Conservation (phyloP, 1,284 basidiomycete species). For the Tilletia indica region DNA sequence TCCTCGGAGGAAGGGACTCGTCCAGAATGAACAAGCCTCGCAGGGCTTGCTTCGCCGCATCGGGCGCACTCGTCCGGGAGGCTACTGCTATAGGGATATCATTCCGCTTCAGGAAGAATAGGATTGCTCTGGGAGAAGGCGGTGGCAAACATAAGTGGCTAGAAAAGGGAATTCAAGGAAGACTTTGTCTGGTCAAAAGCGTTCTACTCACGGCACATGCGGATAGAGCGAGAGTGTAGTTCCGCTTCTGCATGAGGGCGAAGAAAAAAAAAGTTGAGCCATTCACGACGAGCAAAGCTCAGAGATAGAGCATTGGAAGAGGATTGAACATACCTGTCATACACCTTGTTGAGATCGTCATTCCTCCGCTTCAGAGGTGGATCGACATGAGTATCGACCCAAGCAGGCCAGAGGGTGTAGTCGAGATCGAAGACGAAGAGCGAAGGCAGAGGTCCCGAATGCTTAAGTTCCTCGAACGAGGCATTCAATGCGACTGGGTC, state of each 20-base stretch:
- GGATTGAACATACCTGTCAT: slow-evolving; percentile 2
- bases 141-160: not conserved
- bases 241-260: not conserved
- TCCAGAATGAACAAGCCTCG: not conserved
- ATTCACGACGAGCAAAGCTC: not conserved
- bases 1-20: not conserved
- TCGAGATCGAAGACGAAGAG: slow-evolving; percentile 15
- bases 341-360: slow-evolving; percentile 5
- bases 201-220: not conserved
- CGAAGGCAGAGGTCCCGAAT: not conserved
- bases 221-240: slow-evolving; percentile 5
- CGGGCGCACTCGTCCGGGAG: slow-evolving; percentile 10
- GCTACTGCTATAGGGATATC: slow-evolving; percentile 2
- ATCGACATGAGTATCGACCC: not conserved
- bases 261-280: not conserved
- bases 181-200: no score
- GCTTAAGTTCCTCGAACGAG: slow-evolving; percentile 1
- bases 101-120: slow-evolving; percentile 1
- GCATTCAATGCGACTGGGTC: not conserved
- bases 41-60: not conserved
- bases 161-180: not conserved
- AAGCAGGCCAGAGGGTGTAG: not conserved
- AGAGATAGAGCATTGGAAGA: not conserved
- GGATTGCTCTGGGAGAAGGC: not conserved
- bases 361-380: slow-evolving; percentile 1